Evolutionary conservation across 2,329 filamentous ascomycete genomes (phyloP).

Genomic region (Fusarium liriodendri): DNA sequence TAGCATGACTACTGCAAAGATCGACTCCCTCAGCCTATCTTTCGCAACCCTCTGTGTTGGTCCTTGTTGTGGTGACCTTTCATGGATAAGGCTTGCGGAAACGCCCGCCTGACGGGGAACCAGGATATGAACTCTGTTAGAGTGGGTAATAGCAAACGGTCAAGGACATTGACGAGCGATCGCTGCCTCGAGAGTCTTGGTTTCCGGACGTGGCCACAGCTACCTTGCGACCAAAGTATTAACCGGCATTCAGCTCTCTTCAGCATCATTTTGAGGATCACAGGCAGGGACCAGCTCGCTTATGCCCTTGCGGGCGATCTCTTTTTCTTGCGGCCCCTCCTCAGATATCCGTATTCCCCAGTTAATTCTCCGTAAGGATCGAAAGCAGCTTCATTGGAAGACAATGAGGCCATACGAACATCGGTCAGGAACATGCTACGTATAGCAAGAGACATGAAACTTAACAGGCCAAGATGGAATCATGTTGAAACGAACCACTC

Average conservation of each 20-base stretch:
- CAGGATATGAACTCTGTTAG: conserved; percentile 1
- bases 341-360: conserved; percentile 1
- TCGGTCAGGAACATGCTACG: not conserved
- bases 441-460: not conserved
- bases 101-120: conserved; percentile 16
- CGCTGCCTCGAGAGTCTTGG: conserved; percentile 14
- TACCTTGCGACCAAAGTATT: not conserved
- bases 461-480: not conserved
- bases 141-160: not conserved
- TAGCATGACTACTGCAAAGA: not conserved
- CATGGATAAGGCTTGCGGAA: conserved; percentile 22
- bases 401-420: not conserved
- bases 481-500: conserved; percentile 14
- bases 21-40: not conserved
- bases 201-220: not conserved
- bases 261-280: conserved; percentile 20
- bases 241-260: conserved; percentile 1
- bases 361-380: not conserved
- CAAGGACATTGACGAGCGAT: not conserved
- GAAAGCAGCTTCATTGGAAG: not conserved
- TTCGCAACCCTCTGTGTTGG: conserved; percentile 1
- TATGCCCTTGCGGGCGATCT: conserved; percentile 37
- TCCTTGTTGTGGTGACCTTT: conserved; percentile 5
- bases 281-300: conserved; percentile 34
- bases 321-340: conserved; percentile 21